These are phyloP conservation scores for Forsythia suspensa DNA, from an alignment of 257 asterid species.

Conservation along the genomic window DNA sequence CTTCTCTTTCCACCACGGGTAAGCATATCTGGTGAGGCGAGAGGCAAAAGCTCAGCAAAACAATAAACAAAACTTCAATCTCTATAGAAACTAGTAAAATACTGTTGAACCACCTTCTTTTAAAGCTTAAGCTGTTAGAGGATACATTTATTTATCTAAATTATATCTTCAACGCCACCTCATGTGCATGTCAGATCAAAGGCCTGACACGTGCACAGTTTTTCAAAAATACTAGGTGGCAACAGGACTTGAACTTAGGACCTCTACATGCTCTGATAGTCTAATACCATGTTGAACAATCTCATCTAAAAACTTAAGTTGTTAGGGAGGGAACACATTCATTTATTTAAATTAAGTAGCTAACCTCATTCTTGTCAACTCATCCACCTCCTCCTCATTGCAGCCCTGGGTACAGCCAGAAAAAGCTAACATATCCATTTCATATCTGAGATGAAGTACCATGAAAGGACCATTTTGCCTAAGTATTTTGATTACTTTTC, in stretches of 20 bases:
- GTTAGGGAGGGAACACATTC: background rate
- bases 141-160: background rate
- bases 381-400: slow-evolving; percentile 76
- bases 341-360: background rate
- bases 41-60: slow-evolving; percentile 28
- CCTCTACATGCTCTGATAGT: no score
- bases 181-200: background rate
- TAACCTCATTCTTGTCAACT: slow-evolving; percentile 92
- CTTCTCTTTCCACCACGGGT: slow-evolving; percentile 99
- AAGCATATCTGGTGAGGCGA: slow-evolving; percentile 61
- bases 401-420: slow-evolving; percentile 98
- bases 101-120: background rate
- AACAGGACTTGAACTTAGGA: no score
- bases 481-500: slow-evolving; percentile 73
- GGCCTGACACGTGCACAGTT: background rate
- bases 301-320: no score
- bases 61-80: slow-evolving; percentile 1
- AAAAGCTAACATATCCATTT: slow-evolving; percentile 99
- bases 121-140: background rate
- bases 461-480: slow-evolving; percentile 84
- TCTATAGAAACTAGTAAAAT: background rate
- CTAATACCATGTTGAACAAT: no score
- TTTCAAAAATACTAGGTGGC: no score
- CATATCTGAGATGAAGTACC: slow-evolving; percentile 95
- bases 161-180: background rate